Evolutionary conservation across 257 asterid genomes (phyloP), one percentile per base, ranked within the genome.

Genomic region (Buddleja alternifolia): DNA sequence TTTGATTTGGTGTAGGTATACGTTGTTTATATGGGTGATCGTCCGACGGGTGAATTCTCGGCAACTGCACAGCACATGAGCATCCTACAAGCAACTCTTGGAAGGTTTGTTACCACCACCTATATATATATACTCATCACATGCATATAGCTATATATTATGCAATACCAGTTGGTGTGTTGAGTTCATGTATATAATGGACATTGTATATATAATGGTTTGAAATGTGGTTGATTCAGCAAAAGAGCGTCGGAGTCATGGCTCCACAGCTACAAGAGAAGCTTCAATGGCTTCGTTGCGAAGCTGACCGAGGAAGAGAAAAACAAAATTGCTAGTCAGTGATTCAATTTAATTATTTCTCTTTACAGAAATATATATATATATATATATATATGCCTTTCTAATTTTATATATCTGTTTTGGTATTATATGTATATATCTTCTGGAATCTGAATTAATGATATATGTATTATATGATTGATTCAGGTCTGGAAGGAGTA

Each of bases 281-380:
- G 95, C 81, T 83, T 88, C 85, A 88, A 82, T 64, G 89, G 88
- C 63, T 83, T 85, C 40, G 85, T 77, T 7, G 88, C 94, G 21
- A 78, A 57, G 69, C 67, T 87, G 21, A 80, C 87, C 0, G 83
- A 81, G 52, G 78, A 80, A 34, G 90, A 87, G 51, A 84, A 54
- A 41, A 63, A 77, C 6, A 79, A 54, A 67, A 59, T 84, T 61
- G 82, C 87, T 17, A 65, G 94, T 87, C 16, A 17, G 76, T 46
- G 25, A 53, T 47, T n/a, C n/a, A n/a, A n/a, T n/a, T n/a, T n/a
- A n/a, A n/a, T n/a, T n/a, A n/a, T n/a, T n/a, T n/a, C n/a, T n/a
- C n/a, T n/a, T n/a, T n/a, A n/a, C n/a, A n/a, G n/a, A n/a, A n/a
- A 9, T 47, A 8, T 14, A 9, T 3, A 16, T 19, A 40, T 51